A percentile compares a stretch with the other conserved stretches of the same genome.
Conservation (phyloP, 129 eudicot species). For the Gnaphalium uliginosum region DNA sequence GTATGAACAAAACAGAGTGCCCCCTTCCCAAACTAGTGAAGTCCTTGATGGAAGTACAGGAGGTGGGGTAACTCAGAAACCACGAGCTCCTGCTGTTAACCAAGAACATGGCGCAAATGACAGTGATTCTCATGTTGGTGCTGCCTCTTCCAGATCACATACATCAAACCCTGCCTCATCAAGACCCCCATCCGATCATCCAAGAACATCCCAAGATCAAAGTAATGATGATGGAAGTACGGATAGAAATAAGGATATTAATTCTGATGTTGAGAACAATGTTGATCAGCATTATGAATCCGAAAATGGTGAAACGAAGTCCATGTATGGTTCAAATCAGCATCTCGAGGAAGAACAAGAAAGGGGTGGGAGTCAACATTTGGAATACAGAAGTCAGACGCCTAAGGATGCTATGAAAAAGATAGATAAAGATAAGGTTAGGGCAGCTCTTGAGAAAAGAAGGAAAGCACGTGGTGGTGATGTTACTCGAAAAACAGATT, state of each 20-base stretch:
- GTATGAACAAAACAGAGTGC: conserved; percentile 51
- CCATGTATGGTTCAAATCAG: conserved; percentile 17
- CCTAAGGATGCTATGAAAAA: conserved; percentile 42
- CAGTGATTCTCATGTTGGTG: conserved; percentile 32
- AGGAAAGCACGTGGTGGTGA: conserved; percentile 46
- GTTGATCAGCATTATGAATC: conserved; percentile 28
- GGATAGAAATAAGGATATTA: conserved; percentile 35
- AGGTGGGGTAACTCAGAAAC: conserved; percentile 27
- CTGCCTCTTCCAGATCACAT: conserved; percentile 27
- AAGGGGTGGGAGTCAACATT: conserved; percentile 27
- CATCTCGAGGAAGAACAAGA: conserved; percentile 36
- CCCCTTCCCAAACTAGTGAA: conserved; percentile 48
- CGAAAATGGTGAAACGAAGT: conserved; percentile 17
- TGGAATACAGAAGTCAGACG: conserved; percentile 31
- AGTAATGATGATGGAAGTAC: conserved; percentile 50
- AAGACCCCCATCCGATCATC: conserved; percentile 37
- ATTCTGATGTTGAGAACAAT: conserved; percentile 32
- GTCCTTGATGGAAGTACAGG: conserved; percentile 50
- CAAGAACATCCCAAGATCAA: conserved; percentile 33
- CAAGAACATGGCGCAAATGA: conserved; percentile 37
- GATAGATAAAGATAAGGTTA: conserved; percentile 48
- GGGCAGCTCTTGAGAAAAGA: conserved; percentile 44
- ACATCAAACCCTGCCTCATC: conserved; percentile 27
- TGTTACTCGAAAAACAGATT: conserved; percentile 31
- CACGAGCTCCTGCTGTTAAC: conserved; percentile 28